phyloP scores from a whole-genome alignment of 164 flowering plant genomes.

The Nymphaea thermarum region DNA sequence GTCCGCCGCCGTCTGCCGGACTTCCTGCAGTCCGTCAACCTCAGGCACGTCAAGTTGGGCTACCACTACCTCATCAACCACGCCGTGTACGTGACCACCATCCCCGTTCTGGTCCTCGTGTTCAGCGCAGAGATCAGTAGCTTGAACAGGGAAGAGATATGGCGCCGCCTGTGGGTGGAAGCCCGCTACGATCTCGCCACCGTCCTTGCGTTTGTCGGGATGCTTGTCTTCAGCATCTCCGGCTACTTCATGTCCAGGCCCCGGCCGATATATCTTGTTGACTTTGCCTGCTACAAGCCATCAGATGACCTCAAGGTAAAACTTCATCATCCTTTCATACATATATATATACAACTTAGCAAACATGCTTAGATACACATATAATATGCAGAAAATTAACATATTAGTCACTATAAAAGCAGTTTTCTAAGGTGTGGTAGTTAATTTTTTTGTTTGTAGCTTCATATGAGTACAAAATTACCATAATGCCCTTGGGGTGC shows the following conservation, averaged over 20 bases:
- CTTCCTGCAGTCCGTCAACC: slow-evolving; percentile 72
- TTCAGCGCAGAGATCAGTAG: slow-evolving; percentile 80
- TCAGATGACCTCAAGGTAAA: slow-evolving; percentile 68
- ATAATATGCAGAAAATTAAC: too few species aligned
- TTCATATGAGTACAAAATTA: too few species aligned
- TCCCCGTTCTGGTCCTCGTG: slow-evolving; percentile 52
- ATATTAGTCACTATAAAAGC: too few species aligned
- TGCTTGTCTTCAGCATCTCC: slow-evolving; percentile 53
- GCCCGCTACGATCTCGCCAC: slow-evolving; percentile 68
- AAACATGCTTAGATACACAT: too few species aligned
- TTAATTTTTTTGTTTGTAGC: too few species aligned
- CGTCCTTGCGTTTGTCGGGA: slow-evolving; percentile 41
- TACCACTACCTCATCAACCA: slow-evolving; percentile 83
- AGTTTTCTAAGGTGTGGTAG: too few species aligned
- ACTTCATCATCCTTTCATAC: background rate
- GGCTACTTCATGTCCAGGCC: slow-evolving; percentile 79
- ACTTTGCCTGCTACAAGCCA: slow-evolving; percentile 73
- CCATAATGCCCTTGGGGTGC: too few species aligned
- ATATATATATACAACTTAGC: background rate
- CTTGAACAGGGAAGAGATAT: slow-evolving; percentile 56
- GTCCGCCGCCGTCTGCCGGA: slow-evolving; percentile 79
- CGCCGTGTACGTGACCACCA: slow-evolving; percentile 58
- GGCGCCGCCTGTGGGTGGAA: slow-evolving; percentile 62
- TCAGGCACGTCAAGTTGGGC: slow-evolving; percentile 84
- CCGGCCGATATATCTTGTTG: slow-evolving; percentile 63